Conservation (phyloP, 768 basidiomycete species). For the Pleurotus pulmonarius region DNA sequence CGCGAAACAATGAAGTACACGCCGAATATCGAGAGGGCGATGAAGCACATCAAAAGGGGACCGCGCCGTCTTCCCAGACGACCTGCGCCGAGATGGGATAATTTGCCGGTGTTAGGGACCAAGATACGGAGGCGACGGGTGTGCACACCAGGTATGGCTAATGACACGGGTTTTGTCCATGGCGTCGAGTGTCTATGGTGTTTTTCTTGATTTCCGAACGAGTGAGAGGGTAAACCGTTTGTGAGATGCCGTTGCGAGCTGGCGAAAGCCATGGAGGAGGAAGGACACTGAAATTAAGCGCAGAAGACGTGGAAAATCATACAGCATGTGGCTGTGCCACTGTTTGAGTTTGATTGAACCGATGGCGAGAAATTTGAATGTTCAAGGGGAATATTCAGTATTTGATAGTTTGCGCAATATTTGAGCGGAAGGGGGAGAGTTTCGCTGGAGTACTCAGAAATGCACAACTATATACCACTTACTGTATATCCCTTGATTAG, state of each 20-base stretch:
- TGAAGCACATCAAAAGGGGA: conserved; percentile 48
- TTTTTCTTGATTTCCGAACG: conserved; percentile 37
- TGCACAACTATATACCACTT: no score
- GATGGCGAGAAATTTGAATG: no score
- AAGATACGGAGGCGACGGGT: conserved; percentile 56
- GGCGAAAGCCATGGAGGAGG: conserved; percentile 4
- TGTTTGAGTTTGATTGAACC: not conserved
- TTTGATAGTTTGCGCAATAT: no score
- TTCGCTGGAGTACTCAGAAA: no score
- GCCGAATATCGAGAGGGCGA: conserved; percentile 47
- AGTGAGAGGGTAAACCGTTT: conserved; percentile 38
- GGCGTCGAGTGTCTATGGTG: conserved; percentile 27
- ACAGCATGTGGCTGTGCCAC: conserved; percentile 4
- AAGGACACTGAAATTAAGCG: not conserved
- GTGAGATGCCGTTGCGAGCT: conserved; percentile 14
- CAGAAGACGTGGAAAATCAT: conserved; percentile 2
- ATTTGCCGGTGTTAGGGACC: conserved; percentile 47
- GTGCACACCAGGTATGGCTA: conserved; percentile 56
- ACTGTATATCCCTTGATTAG: no score
- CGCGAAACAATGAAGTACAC: conserved; percentile 43
- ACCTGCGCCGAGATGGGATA: conserved; percentile 39
- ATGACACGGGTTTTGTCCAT: conserved; percentile 53
- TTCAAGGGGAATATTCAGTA: no score
- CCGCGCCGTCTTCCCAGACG: conserved; percentile 53
- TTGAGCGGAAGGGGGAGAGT: no score